Conservation (phyloP, 495 filamentous ascomycete species). For the Cladorrhinum samala region DNA sequence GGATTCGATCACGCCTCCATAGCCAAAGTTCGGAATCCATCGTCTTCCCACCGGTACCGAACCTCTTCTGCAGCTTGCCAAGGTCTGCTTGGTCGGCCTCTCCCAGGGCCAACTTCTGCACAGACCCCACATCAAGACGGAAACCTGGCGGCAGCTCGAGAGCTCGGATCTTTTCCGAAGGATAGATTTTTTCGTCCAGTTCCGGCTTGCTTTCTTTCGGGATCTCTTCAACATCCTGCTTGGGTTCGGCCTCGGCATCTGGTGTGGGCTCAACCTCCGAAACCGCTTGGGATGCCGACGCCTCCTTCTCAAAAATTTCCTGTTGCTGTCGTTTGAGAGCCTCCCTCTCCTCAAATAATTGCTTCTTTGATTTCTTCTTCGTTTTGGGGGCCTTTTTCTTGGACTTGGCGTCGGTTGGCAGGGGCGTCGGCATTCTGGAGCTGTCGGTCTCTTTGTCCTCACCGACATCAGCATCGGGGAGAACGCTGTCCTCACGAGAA, state of each 20-base stretch:
- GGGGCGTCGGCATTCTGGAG: slow-evolving; percentile 39
- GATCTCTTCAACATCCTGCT: slow-evolving; percentile 17
- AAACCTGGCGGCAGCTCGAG: slow-evolving; percentile 27
- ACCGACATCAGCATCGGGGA: slow-evolving; percentile 31
- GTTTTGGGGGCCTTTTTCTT: slow-evolving; percentile 45
- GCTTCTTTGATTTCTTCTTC: slow-evolving; percentile 69
- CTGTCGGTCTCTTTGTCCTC: slow-evolving; percentile 34
- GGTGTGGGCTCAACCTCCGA: slow-evolving; percentile 10
- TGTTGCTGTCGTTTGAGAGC: slow-evolving; percentile 48
- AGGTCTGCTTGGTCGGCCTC: slow-evolving; percentile 72
- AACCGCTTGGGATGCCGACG: slow-evolving; percentile 17
- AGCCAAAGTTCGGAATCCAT: slow-evolving; percentile 71
- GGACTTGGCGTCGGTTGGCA: slow-evolving; percentile 24
- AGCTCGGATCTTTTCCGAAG: slow-evolving; percentile 18
- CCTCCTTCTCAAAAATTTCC: slow-evolving; percentile 34
- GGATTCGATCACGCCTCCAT: slow-evolving; percentile 86
- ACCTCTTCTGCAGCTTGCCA: slow-evolving; percentile 75
- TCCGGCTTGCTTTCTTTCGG: slow-evolving; percentile 13
- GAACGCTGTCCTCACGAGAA: slow-evolving; percentile 33
- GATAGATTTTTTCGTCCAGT: slow-evolving; percentile 36
- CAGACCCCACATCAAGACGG: slow-evolving; percentile 29
- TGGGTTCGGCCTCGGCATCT: slow-evolving; percentile 19
- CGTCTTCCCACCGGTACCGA: slow-evolving; percentile 46
- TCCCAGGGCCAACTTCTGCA: slow-evolving; percentile 44
- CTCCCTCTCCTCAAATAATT: slow-evolving; percentile 63